Base-by-base conservation (phyloP, 495 filamentous ascomycete species). In the Penicillium simplicissimum region DNA sequence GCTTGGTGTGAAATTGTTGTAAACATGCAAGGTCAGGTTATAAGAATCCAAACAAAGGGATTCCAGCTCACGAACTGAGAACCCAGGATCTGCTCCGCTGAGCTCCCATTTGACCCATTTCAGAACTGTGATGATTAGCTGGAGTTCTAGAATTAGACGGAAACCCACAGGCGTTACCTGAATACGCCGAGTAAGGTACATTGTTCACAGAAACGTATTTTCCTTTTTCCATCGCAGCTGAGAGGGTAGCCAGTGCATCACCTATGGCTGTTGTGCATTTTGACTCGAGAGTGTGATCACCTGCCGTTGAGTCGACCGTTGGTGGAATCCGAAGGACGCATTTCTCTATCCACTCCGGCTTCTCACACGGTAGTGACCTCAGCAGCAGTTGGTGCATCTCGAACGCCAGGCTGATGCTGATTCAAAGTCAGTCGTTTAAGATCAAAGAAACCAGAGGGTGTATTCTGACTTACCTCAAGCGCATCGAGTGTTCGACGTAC, bases 321-420 rank as follows among this genome's bases (percentile, higher is more conserved):
- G 82, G 90, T 55, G 89, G 71, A 1, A 87, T 73, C 8, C 80
- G 85, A 21, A 95, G 74, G 31, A 91, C 71, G 2, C 79, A 79
- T 63, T 82, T 86, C 66, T 92, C 88, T 42, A 88, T 72, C 86
- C 85, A 89, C 15, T 79, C 77, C 13, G 71, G 59, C 8, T 76
- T 73, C 1, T 81, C 78, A 6, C 72, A 68, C 15, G 67, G 58
- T 38, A 81, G 63, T 54, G 84, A 58, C 54, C 77, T 57, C 21
- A 68, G 62, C 15, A 92, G 78, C 17, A 94, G 79, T 13, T 88
- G 81, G 9, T 93, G 66, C 11, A 80, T 75, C 47, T 81, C 74
- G 56, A 82, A 33, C 51, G 36, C 48, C 68, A n/a, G 55, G 4
- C 31, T n/a, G 25, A 45, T 19, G 10, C 55, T 57, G 23, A 9